Conservation (phyloP, 495 filamentous ascomycete genomes). For the Podospora pseudocomata region DNA sequence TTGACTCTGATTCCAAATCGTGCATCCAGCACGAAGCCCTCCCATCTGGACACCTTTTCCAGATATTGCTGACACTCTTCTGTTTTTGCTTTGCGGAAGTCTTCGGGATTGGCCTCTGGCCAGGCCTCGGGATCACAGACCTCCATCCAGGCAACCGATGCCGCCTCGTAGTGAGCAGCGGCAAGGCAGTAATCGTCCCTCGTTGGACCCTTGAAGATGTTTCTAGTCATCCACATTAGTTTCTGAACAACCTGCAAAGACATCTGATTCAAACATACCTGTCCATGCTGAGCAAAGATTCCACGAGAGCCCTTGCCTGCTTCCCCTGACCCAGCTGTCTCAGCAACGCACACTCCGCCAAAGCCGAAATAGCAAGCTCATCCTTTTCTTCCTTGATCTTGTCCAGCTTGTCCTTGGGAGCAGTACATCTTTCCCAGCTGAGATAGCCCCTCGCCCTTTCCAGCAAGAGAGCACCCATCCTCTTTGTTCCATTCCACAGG, state of each 20-base stretch:
- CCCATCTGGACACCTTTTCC: conserved; percentile 78
- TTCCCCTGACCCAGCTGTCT: conserved; percentile 58
- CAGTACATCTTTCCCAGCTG: conserved; percentile 57
- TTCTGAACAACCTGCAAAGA: not conserved
- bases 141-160: conserved; percentile 74
- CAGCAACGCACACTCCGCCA: conserved; percentile 65
- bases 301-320: conserved; percentile 62
- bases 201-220: conserved; percentile 64
- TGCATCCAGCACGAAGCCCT: conserved; percentile 80
- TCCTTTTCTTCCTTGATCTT: conserved; percentile 70
- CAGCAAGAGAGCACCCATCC: conserved; percentile 65
- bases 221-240: conserved; percentile 31
- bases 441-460: conserved; percentile 60
- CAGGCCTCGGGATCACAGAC: conserved; percentile 30
- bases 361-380: conserved; percentile 65
- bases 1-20: conserved; percentile 81
- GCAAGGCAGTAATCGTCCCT: conserved; percentile 82
- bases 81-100: conserved; percentile 52
- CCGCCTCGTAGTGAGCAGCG: conserved; percentile 85
- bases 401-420: conserved; percentile 50
- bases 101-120: conserved; percentile 21
- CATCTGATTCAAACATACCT: conserved; percentile 43
- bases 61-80: conserved; percentile 68
- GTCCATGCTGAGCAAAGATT: conserved; percentile 57
- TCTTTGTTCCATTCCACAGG: conserved; percentile 81